A percentile compares a stretch with the other conserved stretches of the same genome.
These are phyloP conservation scores for Barbarea vulgaris DNA, from an alignment of 345 rosid genomes.

Conservation along the genomic window DNA sequence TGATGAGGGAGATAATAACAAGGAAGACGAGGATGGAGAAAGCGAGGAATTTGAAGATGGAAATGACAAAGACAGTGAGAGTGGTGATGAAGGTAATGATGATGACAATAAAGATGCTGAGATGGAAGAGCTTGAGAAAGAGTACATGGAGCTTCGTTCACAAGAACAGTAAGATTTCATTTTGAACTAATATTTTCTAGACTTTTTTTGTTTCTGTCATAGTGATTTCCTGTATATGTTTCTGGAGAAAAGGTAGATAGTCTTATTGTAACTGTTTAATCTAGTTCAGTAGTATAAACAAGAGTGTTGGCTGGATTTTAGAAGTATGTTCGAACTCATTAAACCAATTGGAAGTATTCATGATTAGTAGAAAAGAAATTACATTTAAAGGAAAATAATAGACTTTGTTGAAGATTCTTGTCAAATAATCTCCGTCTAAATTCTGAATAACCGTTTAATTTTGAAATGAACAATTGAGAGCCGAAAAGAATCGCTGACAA, in stretches of 20 bases:
- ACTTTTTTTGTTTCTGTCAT: not conserved
- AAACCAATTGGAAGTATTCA: not conserved
- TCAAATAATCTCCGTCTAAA: not conserved
- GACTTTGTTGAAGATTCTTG: no score
- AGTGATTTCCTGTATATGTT: not conserved
- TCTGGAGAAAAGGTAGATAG: conserved; percentile 1
- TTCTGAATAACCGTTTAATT: not conserved
- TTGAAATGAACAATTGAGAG: not conserved
- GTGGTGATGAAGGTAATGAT: conserved; percentile 29
- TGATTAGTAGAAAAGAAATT: not conserved
- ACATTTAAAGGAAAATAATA: not conserved
- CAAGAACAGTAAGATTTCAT: conserved; percentile 66
- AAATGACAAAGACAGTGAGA: conserved; percentile 64
- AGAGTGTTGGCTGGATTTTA: conserved; percentile 10
- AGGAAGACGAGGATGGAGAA: conserved; percentile 42
- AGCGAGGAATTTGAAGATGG: conserved; percentile 49
- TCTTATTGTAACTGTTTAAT: not conserved
- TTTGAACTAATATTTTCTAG: not conserved
- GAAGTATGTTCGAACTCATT: not conserved
- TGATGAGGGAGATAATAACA: conserved; percentile 33
- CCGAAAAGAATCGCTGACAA: not conserved
- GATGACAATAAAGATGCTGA: conserved; percentile 48
- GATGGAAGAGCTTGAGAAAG: conserved; percentile 89
- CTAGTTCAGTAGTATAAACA: not conserved
- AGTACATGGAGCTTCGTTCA: conserved; percentile 61